These are phyloP conservation scores for Malassezia vespertilionis DNA, from an alignment of 1,284 basidiomycete genomes.

Conservation along the genomic window DNA sequence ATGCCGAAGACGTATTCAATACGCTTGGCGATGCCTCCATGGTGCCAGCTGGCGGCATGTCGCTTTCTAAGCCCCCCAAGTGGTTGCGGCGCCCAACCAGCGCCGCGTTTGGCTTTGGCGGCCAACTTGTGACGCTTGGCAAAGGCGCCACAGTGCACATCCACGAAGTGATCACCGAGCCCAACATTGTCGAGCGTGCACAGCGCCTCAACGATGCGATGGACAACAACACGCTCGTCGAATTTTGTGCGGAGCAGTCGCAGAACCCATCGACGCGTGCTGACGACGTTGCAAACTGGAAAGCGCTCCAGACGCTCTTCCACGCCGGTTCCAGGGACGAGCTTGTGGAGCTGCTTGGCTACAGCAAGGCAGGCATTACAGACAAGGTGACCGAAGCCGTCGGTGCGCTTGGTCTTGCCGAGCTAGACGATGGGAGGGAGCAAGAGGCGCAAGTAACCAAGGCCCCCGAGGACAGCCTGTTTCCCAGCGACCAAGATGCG, in stretches of 20 bases:
- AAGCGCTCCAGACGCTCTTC: slow-evolving; percentile 76
- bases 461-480: slow-evolving; percentile 51
- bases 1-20: slow-evolving; percentile 63
- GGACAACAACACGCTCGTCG: slow-evolving; percentile 50
- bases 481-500: slow-evolving; percentile 60
- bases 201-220: slow-evolving; percentile 61
- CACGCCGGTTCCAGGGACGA: slow-evolving; percentile 77
- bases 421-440: slow-evolving; percentile 1
- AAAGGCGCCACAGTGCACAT: slow-evolving; percentile 55
- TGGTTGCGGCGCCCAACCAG: slow-evolving; percentile 81
- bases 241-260: slow-evolving; percentile 41
- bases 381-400: slow-evolving; percentile 70
- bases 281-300: slow-evolving; percentile 57
- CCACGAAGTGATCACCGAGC: slow-evolving; percentile 58
- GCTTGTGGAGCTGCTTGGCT: slow-evolving; percentile 79
- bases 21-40: slow-evolving; percentile 53
- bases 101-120: slow-evolving; percentile 83
- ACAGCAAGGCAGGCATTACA: slow-evolving; percentile 77
- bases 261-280: slow-evolving; percentile 49
- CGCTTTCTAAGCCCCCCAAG: slow-evolving; percentile 65
- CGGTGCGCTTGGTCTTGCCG: slow-evolving; percentile 53
- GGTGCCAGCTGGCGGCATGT: slow-evolving; percentile 41
- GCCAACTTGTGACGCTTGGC: slow-evolving; percentile 60
- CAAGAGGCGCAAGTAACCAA: neutral
- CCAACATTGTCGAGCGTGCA: slow-evolving; percentile 65